phyloP scores from a whole-genome alignment of 352 stramenopile species.

The Elongisporangium senticosum region DNA sequence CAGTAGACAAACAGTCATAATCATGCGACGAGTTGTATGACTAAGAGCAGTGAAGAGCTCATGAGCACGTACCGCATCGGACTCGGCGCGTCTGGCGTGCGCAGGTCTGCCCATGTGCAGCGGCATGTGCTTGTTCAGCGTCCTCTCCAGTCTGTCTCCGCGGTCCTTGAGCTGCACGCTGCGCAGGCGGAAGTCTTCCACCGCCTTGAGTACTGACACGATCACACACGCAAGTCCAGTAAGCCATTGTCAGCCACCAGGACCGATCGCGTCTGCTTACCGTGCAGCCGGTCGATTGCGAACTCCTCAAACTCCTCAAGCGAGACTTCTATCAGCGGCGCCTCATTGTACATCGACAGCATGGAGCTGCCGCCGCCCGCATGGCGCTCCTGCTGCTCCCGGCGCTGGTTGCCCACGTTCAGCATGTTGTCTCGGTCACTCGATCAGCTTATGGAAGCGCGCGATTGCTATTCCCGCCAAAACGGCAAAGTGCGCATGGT shows the following conservation, averaged over 20 bases:
- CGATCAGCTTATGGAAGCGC: slow-evolving; percentile 4
- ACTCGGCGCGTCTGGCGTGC: slow-evolving; percentile 48
- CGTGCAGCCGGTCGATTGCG: slow-evolving; percentile 93
- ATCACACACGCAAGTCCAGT: slow-evolving; percentile 19
- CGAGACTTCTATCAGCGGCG: slow-evolving; percentile 92
- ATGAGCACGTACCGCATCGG: slow-evolving; percentile 30
- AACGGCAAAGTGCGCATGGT: slow-evolving; percentile 8
- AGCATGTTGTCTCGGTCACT: slow-evolving; percentile 36
- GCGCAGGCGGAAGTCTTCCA: slow-evolving; percentile 84
- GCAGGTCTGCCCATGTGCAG: slow-evolving; percentile 33
- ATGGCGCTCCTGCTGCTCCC: slow-evolving; percentile 38
- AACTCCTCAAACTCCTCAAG: slow-evolving; percentile 98
- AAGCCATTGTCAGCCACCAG: slow-evolving; percentile 37
- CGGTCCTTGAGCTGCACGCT: slow-evolving; percentile 66
- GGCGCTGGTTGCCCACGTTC: slow-evolving; percentile 76
- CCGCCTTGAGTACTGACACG: slow-evolving; percentile 67
- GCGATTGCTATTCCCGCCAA: slow-evolving; percentile 23
- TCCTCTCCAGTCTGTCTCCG: slow-evolving; percentile 77
- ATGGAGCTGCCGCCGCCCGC: slow-evolving; percentile 37
- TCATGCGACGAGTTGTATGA: background rate
- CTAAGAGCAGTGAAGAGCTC: slow-evolving; percentile 1
- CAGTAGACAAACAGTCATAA: slow-evolving; percentile 1
- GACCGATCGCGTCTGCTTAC: slow-evolving; percentile 14
- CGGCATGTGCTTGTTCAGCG: slow-evolving; percentile 81
- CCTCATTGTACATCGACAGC: slow-evolving; percentile 92